Evolutionary conservation across 2,329 filamentous ascomycete genomes (phyloP).

Genomic region (Penicillium sp.): DNA sequence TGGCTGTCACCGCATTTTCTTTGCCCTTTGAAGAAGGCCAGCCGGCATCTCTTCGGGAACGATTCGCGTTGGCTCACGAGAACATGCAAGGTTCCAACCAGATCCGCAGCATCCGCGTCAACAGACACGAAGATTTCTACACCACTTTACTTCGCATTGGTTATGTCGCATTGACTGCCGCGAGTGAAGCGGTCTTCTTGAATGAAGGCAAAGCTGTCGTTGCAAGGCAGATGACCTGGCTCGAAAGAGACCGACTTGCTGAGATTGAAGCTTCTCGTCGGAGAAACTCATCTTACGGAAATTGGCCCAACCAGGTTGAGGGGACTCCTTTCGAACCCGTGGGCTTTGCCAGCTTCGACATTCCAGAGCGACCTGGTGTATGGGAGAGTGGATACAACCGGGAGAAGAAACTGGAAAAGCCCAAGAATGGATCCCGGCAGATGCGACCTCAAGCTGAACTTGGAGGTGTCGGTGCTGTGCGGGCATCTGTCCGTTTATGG

Average conservation of each 20-base stretch:
- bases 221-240: conserved; percentile 77
- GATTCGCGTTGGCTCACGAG: conserved; percentile 69
- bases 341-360: conserved; percentile 35
- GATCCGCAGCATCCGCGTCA: conserved; percentile 74
- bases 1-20: conserved; percentile 71
- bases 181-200: conserved; percentile 91
- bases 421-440: conserved; percentile 33
- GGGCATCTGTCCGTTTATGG: conserved; percentile 75
- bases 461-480: conserved; percentile 74
- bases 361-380: conserved; percentile 29
- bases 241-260: conserved; percentile 79
- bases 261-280: conserved; percentile 63
- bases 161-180: conserved; percentile 85
- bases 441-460: conserved; percentile 36
- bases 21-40: conserved; percentile 53
- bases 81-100: conserved; percentile 94
- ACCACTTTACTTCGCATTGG: conserved; percentile 82
- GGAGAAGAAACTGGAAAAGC: conserved; percentile 47
- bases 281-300: conserved; percentile 18
- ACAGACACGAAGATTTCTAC: conserved; percentile 92
- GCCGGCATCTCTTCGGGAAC: conserved; percentile 53
- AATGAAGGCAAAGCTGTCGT: conserved; percentile 81
- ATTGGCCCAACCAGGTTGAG: conserved; percentile 14
- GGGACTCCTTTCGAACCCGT: conserved; percentile 30
- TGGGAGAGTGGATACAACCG: conserved; percentile 49